These are phyloP conservation scores for Neurospora sp. DNA, from an alignment of 2,329 filamentous ascomycete species.

Conservation along the genomic window DNA sequence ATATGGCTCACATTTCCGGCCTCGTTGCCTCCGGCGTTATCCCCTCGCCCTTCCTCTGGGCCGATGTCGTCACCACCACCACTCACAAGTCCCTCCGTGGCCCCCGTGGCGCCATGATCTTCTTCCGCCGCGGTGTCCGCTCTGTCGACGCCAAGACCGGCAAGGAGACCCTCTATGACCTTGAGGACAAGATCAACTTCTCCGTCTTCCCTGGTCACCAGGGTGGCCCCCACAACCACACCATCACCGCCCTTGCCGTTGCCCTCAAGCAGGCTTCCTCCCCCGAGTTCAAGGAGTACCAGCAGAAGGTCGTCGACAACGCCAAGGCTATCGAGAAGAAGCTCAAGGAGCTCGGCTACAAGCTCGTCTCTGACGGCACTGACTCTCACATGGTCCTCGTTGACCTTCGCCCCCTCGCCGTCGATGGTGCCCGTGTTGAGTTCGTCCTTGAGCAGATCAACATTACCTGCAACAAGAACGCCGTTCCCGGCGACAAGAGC, in stretches of 20 bases:
- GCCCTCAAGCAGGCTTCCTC: slow-evolving; percentile 88
- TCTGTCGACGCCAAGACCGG: slow-evolving; percentile 83
- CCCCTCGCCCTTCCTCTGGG: slow-evolving; percentile 82
- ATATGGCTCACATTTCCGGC: slow-evolving; percentile 98
- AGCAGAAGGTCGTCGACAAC: slow-evolving; percentile 84
- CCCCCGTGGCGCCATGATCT: slow-evolving; percentile 98
- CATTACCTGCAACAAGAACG: slow-evolving; percentile 99
- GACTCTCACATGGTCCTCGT: slow-evolving; percentile 97
- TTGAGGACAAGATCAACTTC: slow-evolving; percentile 95
- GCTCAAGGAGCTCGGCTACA: slow-evolving; percentile 83
- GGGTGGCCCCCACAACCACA: slow-evolving; percentile 98
- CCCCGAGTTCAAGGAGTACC: slow-evolving; percentile 88
- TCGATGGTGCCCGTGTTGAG: slow-evolving; percentile 94
- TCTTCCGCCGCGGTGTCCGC: slow-evolving; percentile 95
- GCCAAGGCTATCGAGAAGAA: slow-evolving; percentile 81
- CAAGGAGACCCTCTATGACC: slow-evolving; percentile 82
- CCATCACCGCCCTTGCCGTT: slow-evolving; percentile 91
- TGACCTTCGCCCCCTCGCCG: slow-evolving; percentile 75
- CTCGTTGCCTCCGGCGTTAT: slow-evolving; percentile 89
- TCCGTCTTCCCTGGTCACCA: slow-evolving; percentile 99
- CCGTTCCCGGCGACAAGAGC: slow-evolving; percentile 93
- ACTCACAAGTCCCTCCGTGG: slow-evolving; percentile 99
- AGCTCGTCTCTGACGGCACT: slow-evolving; percentile 87
- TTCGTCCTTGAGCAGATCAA: slow-evolving; percentile 94
- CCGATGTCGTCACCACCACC: slow-evolving; percentile 95